phyloP scores from a whole-genome alignment of 768 basidiomycete genomes.

The Podaxis rugospora region DNA sequence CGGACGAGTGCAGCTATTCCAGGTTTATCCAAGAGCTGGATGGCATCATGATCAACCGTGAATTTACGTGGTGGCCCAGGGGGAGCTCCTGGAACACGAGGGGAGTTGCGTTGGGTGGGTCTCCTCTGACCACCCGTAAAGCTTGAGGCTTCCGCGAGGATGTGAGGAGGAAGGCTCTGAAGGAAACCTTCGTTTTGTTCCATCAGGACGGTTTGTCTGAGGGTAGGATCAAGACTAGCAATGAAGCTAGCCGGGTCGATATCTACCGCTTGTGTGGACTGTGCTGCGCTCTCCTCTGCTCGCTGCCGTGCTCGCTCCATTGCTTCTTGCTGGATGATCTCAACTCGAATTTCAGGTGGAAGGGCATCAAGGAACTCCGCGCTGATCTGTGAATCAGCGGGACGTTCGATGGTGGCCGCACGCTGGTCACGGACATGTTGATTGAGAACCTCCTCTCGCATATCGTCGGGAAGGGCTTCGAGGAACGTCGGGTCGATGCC shows the following conservation, averaged over 20 bases:
- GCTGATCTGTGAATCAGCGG: slow-evolving; percentile 85
- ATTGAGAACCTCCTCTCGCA: slow-evolving; percentile 96
- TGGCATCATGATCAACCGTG: slow-evolving; percentile 72
- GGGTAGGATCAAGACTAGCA: slow-evolving; percentile 82
- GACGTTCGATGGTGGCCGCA: slow-evolving; percentile 69
- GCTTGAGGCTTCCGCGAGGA: slow-evolving; percentile 77
- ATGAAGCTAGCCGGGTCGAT: slow-evolving; percentile 91
- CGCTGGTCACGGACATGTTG: slow-evolving; percentile 94
- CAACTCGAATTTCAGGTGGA: slow-evolving; percentile 93
- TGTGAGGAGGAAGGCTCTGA: slow-evolving; percentile 75
- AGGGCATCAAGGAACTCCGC: slow-evolving; percentile 94
- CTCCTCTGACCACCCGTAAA: slow-evolving; percentile 28
- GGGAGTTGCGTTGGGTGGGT: slow-evolving; percentile 20
- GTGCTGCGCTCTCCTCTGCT: slow-evolving; percentile 34
- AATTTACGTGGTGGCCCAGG: slow-evolving; percentile 42
- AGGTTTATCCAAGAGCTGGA: slow-evolving; percentile 86
- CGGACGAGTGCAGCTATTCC: slow-evolving; percentile 88
- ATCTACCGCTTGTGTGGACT: slow-evolving; percentile 54
- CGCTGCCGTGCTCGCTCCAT: slow-evolving; percentile 66
- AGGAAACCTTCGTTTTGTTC: slow-evolving; percentile 87
- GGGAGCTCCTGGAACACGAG: slow-evolving; percentile 18
- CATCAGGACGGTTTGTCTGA: slow-evolving; percentile 87
- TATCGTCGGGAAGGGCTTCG: slow-evolving; percentile 96
- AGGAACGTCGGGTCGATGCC: slow-evolving; percentile 98
- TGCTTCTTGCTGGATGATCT: slow-evolving; percentile 94